These are phyloP conservation scores for Mycena kentingensis DNA, from an alignment of 768 basidiomycete species.

Conservation along the genomic window DNA sequence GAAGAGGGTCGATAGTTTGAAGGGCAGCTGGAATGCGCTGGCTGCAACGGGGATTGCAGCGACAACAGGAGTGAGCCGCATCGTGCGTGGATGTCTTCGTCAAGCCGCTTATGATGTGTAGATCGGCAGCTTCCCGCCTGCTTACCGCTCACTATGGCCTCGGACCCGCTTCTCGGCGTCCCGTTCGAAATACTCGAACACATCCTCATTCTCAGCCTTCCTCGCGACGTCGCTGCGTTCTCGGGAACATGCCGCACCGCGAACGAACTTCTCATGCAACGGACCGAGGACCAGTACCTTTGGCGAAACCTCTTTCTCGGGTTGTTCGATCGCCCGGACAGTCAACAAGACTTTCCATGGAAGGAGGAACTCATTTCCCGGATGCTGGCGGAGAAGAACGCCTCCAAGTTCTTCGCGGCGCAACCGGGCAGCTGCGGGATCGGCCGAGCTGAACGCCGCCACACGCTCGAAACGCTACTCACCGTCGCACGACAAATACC, in stretches of 20 bases:
- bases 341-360: constrained; percentile 31
- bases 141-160: not conserved
- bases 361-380: constrained; percentile 41
- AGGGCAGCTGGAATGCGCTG: constrained; percentile 46
- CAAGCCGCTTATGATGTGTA: not conserved
- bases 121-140: not conserved
- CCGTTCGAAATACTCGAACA: constrained; percentile 6
- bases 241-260: constrained; percentile 55
- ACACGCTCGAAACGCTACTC: constrained; percentile 45
- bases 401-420: not conserved
- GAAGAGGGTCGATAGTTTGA: constrained; percentile 59
- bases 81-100: not conserved
- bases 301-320: constrained; percentile 69
- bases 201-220: constrained; percentile 42
- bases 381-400: constrained; percentile 42
- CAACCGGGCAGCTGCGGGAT: not conserved
- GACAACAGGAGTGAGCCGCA: constrained; percentile 3
- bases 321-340: constrained; percentile 69
- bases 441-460: not conserved
- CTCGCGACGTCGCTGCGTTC: constrained; percentile 61
- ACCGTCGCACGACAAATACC: constrained; percentile 40
- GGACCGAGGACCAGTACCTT: constrained; percentile 54
- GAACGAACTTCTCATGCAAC: constrained; percentile 47
- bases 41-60: constrained; percentile 10
- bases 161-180: too few relatives aligned